Evolutionary conservation across 192 early-diverging fungal species (phyloP), one percentile per base, ranked within the genome.

Genomic region (Neocallimastix lanati): DNA sequence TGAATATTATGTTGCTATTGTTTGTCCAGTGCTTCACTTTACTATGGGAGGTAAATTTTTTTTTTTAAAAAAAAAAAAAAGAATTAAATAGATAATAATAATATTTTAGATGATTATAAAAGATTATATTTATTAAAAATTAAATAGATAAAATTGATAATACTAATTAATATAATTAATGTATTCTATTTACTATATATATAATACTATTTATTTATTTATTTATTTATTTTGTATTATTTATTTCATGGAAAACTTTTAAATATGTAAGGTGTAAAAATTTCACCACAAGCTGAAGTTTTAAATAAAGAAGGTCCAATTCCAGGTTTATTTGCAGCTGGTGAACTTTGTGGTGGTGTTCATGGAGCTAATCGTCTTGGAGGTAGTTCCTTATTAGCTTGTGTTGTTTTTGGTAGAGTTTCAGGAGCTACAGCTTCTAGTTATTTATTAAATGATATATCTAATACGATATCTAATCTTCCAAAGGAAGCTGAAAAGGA

Each of bases 301-400:
- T 38, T 38, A 38, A 38, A 38, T 14, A 38, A 84, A 77, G 90
- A 88, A 40, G 79, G 85, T 76, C 80, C 87, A 14, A 92, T 96
- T 58, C 90, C 93, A 30, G 95, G 95, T 83, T 86, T 96, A 76
- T 93, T 94, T 81, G 96, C 93, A 29, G 91, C 92, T 80, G 95
- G 96, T 84, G 96, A 98, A 85, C 92, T 98, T 83, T 93, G 93
- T 78, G 96, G 96, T 82, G 96, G 96, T 83, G 93, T 98, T 36
- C 96, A 98, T 82, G 96, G 96, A 76, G 95, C 95, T 79, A 98
- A 97, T 88, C 94, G 96, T 84, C 92, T 98, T 27, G 96, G 93
- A 81, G 96, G 96, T 76, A 93, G 92, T 77, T 96, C 95, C 33
- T 86, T 98, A n/a, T 86, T 98, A 76, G 95, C 93, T 77, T 98